Conservation (phyloP, 1,284 basidiomycete genomes). For the Ustilago cynodontis region DNA sequence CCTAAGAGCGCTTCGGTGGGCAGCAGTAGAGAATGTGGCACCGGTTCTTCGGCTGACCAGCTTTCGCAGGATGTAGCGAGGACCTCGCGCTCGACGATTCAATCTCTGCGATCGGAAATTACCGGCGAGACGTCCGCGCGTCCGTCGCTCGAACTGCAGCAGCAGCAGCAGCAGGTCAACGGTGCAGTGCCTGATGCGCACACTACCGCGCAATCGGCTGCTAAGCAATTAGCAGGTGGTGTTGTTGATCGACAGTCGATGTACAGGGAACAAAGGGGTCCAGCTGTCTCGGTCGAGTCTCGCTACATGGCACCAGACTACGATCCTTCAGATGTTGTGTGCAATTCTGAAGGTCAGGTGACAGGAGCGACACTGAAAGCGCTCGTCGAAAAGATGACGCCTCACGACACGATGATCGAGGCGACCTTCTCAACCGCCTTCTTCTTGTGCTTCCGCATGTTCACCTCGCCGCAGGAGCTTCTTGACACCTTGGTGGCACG, state of each 20-base stretch:
- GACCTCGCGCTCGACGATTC: conserved; percentile 50
- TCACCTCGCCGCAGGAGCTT: conserved; percentile 82
- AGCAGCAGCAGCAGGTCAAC: background rate
- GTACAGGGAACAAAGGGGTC: conserved; percentile 35
- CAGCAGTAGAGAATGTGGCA: conserved; percentile 35
- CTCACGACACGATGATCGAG: conserved; percentile 85
- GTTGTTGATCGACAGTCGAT: conserved; percentile 42
- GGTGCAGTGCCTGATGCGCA: conserved; percentile 29
- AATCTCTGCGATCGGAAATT: conserved; percentile 48
- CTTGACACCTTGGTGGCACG: conserved; percentile 82
- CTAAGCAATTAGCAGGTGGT: conserved; percentile 36
- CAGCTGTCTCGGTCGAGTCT: conserved; percentile 37
- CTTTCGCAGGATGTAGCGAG: conserved; percentile 38
- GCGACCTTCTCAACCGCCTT: conserved; percentile 86
- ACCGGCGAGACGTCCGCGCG: conserved; percentile 60
- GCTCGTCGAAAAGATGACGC: conserved; percentile 95
- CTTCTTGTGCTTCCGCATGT: conserved; percentile 95
- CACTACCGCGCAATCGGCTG: conserved; percentile 40
- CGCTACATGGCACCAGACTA: conserved; percentile 59
- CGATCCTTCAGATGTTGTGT: conserved; percentile 82
- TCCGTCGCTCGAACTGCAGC: conserved; percentile 54
- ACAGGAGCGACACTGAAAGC: conserved; percentile 90
- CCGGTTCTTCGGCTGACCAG: conserved; percentile 40
- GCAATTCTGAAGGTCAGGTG: conserved; percentile 88
- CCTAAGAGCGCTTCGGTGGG: conserved; percentile 15